Conservation (phyloP, 2,329 filamentous ascomycete genomes). For the Dactylellina drechsleri region DNA sequence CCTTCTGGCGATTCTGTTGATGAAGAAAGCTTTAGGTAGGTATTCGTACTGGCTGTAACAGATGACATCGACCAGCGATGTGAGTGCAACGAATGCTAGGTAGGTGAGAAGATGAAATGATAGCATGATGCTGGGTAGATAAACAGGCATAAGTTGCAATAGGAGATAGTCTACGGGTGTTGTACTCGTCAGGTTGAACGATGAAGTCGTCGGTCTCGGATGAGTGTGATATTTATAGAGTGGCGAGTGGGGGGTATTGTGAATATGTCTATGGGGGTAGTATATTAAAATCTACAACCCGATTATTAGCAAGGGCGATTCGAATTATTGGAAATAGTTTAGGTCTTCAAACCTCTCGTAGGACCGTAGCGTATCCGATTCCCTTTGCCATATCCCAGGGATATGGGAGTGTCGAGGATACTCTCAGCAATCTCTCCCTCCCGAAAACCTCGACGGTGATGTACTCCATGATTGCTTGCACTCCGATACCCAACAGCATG, state of each 20-base stretch:
- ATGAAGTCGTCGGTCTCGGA: slow-evolving; percentile 68
- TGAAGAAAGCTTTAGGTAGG: slow-evolving; percentile 67
- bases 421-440: slow-evolving; percentile 68
- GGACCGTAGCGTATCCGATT: slow-evolving; percentile 66
- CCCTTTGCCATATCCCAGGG: slow-evolving; percentile 71
- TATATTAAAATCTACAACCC: slow-evolving; percentile 71
- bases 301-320: background rate
- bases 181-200: slow-evolving; percentile 74
- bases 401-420: slow-evolving; percentile 71
- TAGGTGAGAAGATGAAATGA: slow-evolving; percentile 79
- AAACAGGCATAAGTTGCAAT: slow-evolving; percentile 72
- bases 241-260: slow-evolving; percentile 63
- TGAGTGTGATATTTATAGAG: slow-evolving; percentile 67
- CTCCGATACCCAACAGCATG: slow-evolving; percentile 65
- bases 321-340: background rate
- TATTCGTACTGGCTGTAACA: slow-evolving; percentile 75
- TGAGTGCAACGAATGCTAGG: slow-evolving; percentile 71
- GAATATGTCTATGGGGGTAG: slow-evolving; percentile 75
- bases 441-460: slow-evolving; percentile 67
- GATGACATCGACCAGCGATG: slow-evolving; percentile 74
- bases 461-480: slow-evolving; percentile 70
- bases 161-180: slow-evolving; percentile 73
- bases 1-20: slow-evolving; percentile 66
- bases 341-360: slow-evolving; percentile 67
- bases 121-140: slow-evolving; percentile 72